Percentiles rank a stretch among this genome's conserved stretches.
phyloP scores from a whole-genome alignment of 1,139 yeast genomes.

The Fermentozyma sake region DNA sequence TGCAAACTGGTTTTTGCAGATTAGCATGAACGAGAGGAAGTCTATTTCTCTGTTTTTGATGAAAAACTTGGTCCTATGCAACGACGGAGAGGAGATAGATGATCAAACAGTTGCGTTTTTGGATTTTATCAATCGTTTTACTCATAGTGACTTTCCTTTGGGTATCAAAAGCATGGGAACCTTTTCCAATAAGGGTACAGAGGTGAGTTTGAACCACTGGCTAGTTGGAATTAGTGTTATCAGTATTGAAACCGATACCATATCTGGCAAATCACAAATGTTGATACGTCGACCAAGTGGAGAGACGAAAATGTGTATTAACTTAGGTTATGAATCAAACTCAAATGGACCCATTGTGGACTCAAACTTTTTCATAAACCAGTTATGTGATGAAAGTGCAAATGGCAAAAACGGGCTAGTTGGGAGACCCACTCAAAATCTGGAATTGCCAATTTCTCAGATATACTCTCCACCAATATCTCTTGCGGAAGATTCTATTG shows the following conservation, averaged over 20 bases:
- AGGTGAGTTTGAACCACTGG: conserved; percentile 43
- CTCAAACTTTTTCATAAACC: conserved; percentile 1
- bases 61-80: conserved; percentile 48
- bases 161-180: conserved; percentile 29
- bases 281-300: conserved; percentile 68
- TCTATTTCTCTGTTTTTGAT: conserved; percentile 59
- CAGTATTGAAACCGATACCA: conserved; percentile 50
- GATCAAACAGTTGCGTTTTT: conserved; percentile 59
- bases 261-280: conserved; percentile 51
- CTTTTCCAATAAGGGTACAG: conserved; percentile 18
- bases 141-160: conserved; percentile 62
- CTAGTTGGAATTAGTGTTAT: conserved; percentile 55
- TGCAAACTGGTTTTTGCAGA: conserved; percentile 68
- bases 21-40: conserved; percentile 55
- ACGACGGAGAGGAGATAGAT: conserved; percentile 25
- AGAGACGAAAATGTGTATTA: conserved; percentile 43
- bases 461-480: no score
- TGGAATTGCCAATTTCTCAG: conserved; percentile 15
- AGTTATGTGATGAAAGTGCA: conserved; percentile 1
- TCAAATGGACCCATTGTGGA: no score
- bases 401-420: background rate
- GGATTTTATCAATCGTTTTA: conserved; percentile 65
- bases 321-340: no score
- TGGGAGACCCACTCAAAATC: background rate
- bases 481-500: conserved; percentile 43